These are phyloP conservation scores for Phytopythium litorale DNA, from an alignment of 352 stramenopile genomes.

Conservation along the genomic window DNA sequence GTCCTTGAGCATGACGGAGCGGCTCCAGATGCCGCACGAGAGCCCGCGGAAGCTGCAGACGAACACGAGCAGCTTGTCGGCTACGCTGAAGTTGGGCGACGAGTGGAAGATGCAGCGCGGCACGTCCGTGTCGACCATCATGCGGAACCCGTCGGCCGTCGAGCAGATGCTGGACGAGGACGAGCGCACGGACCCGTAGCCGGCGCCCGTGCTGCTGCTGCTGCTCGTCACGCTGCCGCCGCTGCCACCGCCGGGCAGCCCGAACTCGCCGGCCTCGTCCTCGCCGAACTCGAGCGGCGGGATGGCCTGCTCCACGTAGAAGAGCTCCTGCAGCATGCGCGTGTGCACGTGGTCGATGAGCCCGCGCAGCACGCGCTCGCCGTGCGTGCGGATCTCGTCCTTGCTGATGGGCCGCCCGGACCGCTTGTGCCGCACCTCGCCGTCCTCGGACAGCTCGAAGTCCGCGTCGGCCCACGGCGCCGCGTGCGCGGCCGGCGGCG, in stretches of 20 bases:
- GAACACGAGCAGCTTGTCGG: constrained; percentile 79
- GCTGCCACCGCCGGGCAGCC: too few species aligned
- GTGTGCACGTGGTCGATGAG: constrained; percentile 77
- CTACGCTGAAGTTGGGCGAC: constrained; percentile 66
- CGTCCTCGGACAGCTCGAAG: constrained; percentile 55
- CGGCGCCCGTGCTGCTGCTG: constrained; percentile 18
- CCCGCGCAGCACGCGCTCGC: constrained; percentile 60
- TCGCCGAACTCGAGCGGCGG: constrained; percentile 60
- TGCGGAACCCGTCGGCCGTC: constrained; percentile 73
- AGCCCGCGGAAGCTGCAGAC: constrained; percentile 75
- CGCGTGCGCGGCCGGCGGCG: constrained; percentile 34
- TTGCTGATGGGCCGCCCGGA: constrained; percentile 61
- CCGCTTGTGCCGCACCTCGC: constrained; percentile 45
- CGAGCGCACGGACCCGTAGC: constrained; percentile 41
- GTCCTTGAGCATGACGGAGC: constrained; percentile 75
- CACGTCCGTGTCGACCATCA: constrained; percentile 79
- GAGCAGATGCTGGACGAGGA: constrained; percentile 82
- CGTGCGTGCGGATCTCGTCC: constrained; percentile 60
- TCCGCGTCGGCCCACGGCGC: constrained; percentile 47
- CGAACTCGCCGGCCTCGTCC: constrained; percentile 23
- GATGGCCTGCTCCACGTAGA: constrained; percentile 79
- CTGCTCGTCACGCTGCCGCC: constrained; percentile 26
- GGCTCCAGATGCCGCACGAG: constrained; percentile 87
- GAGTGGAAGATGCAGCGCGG: constrained; percentile 82
- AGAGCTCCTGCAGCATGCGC: constrained; percentile 75